phyloP scores from a whole-genome alignment of 495 filamentous ascomycete species.

The Aspergillus bridgeri region DNA sequence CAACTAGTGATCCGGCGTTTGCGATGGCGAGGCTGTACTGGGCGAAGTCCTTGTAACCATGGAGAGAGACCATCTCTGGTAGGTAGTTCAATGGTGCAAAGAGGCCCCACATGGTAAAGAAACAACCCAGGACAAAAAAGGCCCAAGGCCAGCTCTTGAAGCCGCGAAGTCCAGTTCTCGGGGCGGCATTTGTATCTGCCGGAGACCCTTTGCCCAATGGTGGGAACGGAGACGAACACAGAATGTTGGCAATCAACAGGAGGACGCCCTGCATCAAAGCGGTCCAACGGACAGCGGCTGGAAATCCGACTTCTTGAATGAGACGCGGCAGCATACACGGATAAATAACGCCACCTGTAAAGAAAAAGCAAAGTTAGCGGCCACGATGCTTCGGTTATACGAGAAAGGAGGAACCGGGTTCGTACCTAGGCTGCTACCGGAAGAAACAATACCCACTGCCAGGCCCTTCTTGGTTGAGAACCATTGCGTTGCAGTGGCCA shows the following conservation, averaged over 20 bases:
- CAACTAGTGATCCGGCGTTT: background rate
- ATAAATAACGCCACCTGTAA: background rate
- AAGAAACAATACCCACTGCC: background rate
- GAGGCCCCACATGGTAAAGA: background rate
- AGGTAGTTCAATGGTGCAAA: background rate
- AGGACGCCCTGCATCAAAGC: background rate
- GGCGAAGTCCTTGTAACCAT: background rate
- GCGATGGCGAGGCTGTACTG: background rate
- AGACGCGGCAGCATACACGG: background rate
- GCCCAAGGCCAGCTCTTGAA: background rate
- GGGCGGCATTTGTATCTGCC: background rate
- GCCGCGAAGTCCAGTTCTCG: background rate
- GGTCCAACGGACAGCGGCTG: background rate
- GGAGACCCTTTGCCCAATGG: background rate
- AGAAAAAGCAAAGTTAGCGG: background rate
- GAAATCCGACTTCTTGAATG: background rate
- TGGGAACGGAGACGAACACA: background rate
- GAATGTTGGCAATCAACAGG: background rate
- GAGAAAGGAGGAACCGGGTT: background rate
- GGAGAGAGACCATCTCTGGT: background rate
- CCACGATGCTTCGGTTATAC: background rate
- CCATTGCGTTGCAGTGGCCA: background rate
- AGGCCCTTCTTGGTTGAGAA: background rate
- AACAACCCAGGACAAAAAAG: background rate
- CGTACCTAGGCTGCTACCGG: background rate